Percentiles rank a stretch among this genome's conserved stretches.
Evolutionary conservation across 768 basidiomycete species (phyloP).

Genomic region (Dendrothele bispora): DNA sequence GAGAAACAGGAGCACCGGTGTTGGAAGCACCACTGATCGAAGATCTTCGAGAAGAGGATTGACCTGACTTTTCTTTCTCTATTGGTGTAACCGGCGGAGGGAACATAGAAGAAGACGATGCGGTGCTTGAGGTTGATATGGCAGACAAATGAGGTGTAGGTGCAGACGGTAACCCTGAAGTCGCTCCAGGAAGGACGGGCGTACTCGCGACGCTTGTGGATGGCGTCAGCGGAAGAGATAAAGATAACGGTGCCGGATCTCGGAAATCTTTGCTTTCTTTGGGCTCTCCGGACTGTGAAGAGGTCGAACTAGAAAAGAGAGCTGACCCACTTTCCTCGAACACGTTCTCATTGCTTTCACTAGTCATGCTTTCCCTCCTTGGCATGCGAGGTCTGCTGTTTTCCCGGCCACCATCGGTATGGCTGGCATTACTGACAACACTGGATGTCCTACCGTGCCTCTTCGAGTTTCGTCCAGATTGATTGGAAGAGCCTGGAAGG

Average conservation of each 20-base stretch:
- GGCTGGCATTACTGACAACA: conserved; percentile 13
- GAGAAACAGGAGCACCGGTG: conserved; percentile 62
- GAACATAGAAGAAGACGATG: conserved; percentile 41
- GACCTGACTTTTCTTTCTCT: conserved; percentile 53
- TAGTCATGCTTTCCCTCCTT: conserved; percentile 69
- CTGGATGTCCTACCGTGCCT: conserved; percentile 10
- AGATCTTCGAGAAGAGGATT: conserved; percentile 63
- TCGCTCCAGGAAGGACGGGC: conserved; percentile 44
- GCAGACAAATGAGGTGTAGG: conserved; percentile 22
- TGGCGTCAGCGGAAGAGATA: conserved; percentile 50
- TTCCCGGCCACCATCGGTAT: conserved; percentile 4
- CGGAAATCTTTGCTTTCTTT: conserved; percentile 22
- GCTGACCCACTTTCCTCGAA: conserved; percentile 1
- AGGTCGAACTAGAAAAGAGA: conserved; percentile 3
- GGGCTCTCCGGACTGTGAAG: conserved; percentile 53
- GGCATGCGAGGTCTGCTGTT: conserved; percentile 55
- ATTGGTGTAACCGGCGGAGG: conserved; percentile 57
- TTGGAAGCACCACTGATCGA: conserved; percentile 74
- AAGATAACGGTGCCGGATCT: conserved; percentile 12
- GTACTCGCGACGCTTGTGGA: conserved; percentile 69
- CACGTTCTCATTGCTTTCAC: conserved; percentile 66
- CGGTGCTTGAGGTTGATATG: conserved; percentile 1
- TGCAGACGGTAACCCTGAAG: neutral
- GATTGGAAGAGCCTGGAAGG: neutral
- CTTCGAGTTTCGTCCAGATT: conserved; percentile 9